Base-by-base conservation (phyloP, 2,329 filamentous ascomycete species). In the Hypomyces perniciosus region DNA sequence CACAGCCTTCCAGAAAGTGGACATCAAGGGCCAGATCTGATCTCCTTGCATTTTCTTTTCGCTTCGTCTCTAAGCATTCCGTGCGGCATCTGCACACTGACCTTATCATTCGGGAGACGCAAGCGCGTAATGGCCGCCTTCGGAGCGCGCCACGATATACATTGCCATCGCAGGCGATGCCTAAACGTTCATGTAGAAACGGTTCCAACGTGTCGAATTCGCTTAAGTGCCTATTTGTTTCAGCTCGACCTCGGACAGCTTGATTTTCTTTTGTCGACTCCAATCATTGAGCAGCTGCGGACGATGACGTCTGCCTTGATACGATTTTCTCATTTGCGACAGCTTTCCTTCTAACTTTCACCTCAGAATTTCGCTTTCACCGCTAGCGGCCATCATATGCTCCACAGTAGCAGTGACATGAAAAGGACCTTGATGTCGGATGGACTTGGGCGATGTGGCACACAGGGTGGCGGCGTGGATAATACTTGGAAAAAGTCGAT, bases 11-110 rank as follows among this genome's bases (percentile, higher is more conserved):
- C 80, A 83, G 64, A 85, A 84, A 66, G 86, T 97, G 76, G 91
- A 97, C 73, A 95, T 97, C 76, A 96, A 97, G 75, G 91, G 92
- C 64, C 92, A 97, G 73, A 95, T 96, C 65, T 93, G 75, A 85
- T 60, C 48, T 56, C 42, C 30, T 51, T 46, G 33, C 34, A 31
- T 54, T 46, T 53, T 42, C 40, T 46, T 54, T 51, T 12, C 37
- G 33, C 30, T 26, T 48, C 45, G 30, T 35, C 20, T 29, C 37
- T 50, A 30, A 34, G 34, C 33, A 33, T 38, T 10, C 34, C 48
- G 33, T 31, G 30, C 42, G 10, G 42, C 3, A 29, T 33, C 35
- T 35, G 26, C 20, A 30, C 31, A 10, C 28, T 41, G 33, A 8
- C 35, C 26, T 10, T 39, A 12, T 35, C 33, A 35, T 35, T 12